Base-by-base conservation (phyloP, 768 basidiomycete species). In the Kwoniella pini region DNA sequence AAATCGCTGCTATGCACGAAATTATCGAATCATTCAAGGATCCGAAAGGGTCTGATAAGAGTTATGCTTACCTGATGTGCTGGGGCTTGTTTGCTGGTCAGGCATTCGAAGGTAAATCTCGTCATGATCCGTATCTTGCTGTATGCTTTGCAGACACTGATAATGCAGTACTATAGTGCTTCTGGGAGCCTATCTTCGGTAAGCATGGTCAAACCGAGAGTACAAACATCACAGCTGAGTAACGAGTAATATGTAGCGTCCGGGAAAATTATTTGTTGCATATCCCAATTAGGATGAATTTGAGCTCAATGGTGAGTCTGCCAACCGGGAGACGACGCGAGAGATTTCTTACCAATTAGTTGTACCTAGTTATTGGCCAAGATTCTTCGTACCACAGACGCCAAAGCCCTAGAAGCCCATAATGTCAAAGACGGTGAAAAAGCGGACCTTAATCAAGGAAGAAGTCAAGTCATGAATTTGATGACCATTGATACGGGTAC, bases 1-100 rank as follows among this genome's bases (percentile, higher is more conserved):
- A 69, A 53, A 50, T 68, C 31, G 52, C 54, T 11, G 71, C 69
- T 1, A 39, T 70, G 50, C 63, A 69, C 43, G 65, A 77, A 42
- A 65, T 77, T 39, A 68, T 74, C 57, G 12, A 67, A 6, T 61
- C 69, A 2, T 72, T 72, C 46, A 54, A 70, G 12, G 49, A 62
- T 12, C 67, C 65, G 0, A 10, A 28, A 21, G 64, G 53, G 1
- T 30, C 40, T 7, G 69, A 71, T 38, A 70, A 67, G 43, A 48
- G 65, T 15, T 74, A 77, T 51, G 65, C 69, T 0, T 64, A 71
- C 50, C 61, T 77, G 19, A 71, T 77, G 67, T 74, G 70, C 39
- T 65, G 65, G 50, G 66, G 61, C 22, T 54, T 77, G 45, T 64
- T 71, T 24, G 40, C 67, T 17, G 72, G 72, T 6, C 71, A 68